Evolutionary conservation across 169 alveolate genomes (phyloP).

Genomic region (Eimeria tenella): DNA sequence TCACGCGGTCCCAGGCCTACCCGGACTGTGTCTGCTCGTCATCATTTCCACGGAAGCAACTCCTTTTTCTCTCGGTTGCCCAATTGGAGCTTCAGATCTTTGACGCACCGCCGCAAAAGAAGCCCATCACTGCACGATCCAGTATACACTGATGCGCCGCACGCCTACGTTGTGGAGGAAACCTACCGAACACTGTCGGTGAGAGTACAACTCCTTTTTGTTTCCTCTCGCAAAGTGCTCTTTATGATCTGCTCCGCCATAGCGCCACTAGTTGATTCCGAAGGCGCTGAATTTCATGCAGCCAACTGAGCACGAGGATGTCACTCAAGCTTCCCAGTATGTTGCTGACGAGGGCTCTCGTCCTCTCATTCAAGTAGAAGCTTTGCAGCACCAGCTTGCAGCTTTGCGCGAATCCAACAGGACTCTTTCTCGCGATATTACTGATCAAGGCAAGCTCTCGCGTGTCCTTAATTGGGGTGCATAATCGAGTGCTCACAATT

Average conservation of each 20-base stretch:
- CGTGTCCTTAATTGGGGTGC: not conserved
- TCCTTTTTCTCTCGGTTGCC: not conserved
- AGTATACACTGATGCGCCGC: conserved; percentile 1
- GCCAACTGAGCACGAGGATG: conserved; percentile 55
- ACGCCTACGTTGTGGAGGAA: not conserved
- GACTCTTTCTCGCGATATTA: conserved; percentile 54
- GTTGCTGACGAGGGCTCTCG: conserved; percentile 22
- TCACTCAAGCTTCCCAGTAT: not conserved
- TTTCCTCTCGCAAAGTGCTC: not conserved
- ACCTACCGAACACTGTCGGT: not conserved
- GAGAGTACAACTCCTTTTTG: not conserved
- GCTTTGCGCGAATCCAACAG: conserved; percentile 55
- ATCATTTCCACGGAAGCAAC: not conserved
- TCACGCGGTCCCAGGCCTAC: conserved; percentile 12
- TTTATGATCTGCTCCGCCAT: not conserved
- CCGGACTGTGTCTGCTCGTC: conserved; percentile 19
- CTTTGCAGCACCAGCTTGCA: conserved; percentile 57
- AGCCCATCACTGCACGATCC: conserved; percentile 8
- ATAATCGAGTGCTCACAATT: no score
- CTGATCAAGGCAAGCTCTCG: conserved; percentile 31
- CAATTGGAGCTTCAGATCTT: conserved; percentile 3
- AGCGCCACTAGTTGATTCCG: not conserved
- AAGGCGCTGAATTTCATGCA: not conserved
- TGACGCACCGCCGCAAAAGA: not conserved
- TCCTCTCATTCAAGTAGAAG: conserved; percentile 4